Evolutionary conservation across 805 yeast species (phyloP).

Genomic region (Spencermartinsiella europaea): DNA sequence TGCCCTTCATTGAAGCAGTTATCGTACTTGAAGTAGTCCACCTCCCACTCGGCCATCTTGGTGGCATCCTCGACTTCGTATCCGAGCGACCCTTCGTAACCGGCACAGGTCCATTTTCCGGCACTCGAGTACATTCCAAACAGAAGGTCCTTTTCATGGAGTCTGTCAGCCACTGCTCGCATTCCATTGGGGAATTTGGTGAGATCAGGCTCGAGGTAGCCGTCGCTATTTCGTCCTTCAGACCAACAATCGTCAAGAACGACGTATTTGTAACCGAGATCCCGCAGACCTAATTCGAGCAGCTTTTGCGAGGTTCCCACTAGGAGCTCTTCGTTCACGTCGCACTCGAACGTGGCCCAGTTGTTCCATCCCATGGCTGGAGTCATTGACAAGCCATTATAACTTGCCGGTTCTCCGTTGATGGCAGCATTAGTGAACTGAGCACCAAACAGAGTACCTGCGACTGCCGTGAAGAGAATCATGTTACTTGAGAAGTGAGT

Average conservation of each 20-base stretch:
- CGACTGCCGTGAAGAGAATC: slow-evolving; percentile 4
- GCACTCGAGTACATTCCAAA: slow-evolving; percentile 34
- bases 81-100: slow-evolving; percentile 30
- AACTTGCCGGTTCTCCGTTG: slow-evolving; percentile 1
- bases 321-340: slow-evolving; percentile 26
- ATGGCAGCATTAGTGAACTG: slow-evolving; percentile 2
- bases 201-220: slow-evolving; percentile 21
- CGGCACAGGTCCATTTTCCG: slow-evolving; percentile 32
- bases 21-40: slow-evolving; percentile 32
- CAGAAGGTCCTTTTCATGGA: slow-evolving; percentile 26
- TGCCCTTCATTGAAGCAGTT: slow-evolving; percentile 31
- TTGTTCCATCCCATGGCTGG: slow-evolving; percentile 32
- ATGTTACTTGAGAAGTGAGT: background rate
- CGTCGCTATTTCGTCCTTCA: slow-evolving; percentile 20
- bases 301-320: slow-evolving; percentile 23
- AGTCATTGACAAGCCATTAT: slow-evolving; percentile 14
- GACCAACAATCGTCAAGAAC: slow-evolving; percentile 33
- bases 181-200: slow-evolving; percentile 31
- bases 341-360: slow-evolving; percentile 30
- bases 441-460: slow-evolving; percentile 23
- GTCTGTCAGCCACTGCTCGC: slow-evolving; percentile 22
- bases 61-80: slow-evolving; percentile 29
- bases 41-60: slow-evolving; percentile 28
- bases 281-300: slow-evolving; percentile 23
- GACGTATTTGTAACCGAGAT: slow-evolving; percentile 30